Conservation (phyloP, 2,329 filamentous ascomycete genomes). For the Calonectria pteridis region DNA sequence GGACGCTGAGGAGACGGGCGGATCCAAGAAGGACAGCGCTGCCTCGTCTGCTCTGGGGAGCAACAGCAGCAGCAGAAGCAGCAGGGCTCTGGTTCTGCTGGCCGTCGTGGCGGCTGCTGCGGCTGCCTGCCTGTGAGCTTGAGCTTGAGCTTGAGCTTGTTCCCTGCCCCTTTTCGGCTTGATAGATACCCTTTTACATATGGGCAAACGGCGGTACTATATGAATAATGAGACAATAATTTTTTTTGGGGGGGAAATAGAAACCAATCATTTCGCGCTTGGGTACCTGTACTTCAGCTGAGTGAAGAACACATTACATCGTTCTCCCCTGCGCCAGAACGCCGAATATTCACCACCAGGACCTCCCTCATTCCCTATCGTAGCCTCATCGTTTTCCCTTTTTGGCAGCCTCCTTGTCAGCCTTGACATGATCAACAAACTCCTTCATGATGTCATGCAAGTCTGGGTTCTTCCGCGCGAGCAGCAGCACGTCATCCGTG, state of each 20-base stretch:
- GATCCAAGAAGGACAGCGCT: background rate
- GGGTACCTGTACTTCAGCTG: background rate
- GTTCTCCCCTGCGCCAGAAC: conserved; percentile 31
- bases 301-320: background rate
- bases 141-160: background rate
- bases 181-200: background rate
- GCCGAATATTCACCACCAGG: background rate
- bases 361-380: conserved; percentile 11
- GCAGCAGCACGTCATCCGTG: conserved; percentile 87
- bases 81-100: background rate
- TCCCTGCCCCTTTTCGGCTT: background rate
- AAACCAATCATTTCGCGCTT: background rate
- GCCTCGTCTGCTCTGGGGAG: background rate
- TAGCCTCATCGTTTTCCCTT: conserved; percentile 44
- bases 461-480: conserved; percentile 89
- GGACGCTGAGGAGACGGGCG: background rate
- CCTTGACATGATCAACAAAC: conserved; percentile 73
- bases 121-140: background rate
- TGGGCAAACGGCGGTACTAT: background rate
- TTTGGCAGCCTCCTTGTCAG: conserved; percentile 48
- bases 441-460: conserved; percentile 80
- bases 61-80: background rate
- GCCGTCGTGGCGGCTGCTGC: background rate
- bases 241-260: too few species aligned
- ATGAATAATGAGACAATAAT: background rate